Evolutionary conservation across 2,329 filamentous ascomycete species (phyloP).

Genomic region (Emmonsiellopsis sp.): DNA sequence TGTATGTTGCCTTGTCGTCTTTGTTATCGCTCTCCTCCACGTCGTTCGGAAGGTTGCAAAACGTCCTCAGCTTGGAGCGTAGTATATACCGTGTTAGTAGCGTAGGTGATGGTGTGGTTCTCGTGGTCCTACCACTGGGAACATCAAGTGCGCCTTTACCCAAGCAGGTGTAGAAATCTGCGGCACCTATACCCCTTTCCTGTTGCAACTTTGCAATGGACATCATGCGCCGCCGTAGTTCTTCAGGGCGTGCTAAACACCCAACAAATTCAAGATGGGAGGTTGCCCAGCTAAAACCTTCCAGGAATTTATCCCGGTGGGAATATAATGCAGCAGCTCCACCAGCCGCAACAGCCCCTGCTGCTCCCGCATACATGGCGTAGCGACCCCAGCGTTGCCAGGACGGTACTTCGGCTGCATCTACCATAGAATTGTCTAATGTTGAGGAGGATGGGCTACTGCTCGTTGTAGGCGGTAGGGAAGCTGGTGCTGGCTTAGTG

Average conservation of each 20-base stretch:
- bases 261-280: conserved; percentile 92
- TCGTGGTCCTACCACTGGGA: conserved; percentile 12
- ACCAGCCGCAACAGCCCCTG: conserved; percentile 68
- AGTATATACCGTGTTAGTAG: conserved; percentile 28
- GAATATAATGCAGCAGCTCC: conserved; percentile 78
- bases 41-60: conserved; percentile 68
- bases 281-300: conserved; percentile 71
- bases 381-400: conserved; percentile 81
- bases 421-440: conserved; percentile 20
- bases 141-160: conserved; percentile 51
- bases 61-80: conserved; percentile 60
- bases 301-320: conserved; percentile 68
- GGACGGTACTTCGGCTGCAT: conserved; percentile 37
- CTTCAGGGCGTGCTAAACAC: conserved; percentile 73
- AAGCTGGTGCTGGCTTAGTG: conserved; percentile 15
- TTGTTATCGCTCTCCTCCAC: conserved; percentile 23
- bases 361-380: conserved; percentile 75
- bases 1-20: conserved; percentile 15
- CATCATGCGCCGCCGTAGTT: conserved; percentile 65
- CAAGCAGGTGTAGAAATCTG: conserved; percentile 78
- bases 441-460: conserved; percentile 24
- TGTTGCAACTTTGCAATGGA: conserved; percentile 55
- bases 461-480: conserved; percentile 23
- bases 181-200: conserved; percentile 64
- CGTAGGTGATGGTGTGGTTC: conserved; percentile 18